Evolutionary conservation across 1,284 basidiomycete genomes (phyloP), one percentile per base, ranked within the genome.

Genomic region (Fomitopsis pinicola): DNA sequence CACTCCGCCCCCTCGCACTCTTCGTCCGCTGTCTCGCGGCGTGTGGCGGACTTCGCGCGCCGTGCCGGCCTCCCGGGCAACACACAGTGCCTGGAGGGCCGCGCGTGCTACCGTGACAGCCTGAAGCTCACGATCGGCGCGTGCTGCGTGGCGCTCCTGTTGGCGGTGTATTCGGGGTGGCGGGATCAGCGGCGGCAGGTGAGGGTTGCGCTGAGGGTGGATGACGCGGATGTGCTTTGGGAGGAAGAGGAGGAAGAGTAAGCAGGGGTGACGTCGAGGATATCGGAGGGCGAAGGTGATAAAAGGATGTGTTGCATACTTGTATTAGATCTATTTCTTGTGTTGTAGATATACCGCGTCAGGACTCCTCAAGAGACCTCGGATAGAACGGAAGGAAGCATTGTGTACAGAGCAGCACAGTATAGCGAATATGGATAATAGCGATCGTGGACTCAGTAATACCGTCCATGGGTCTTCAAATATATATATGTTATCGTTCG

Each of bases 61-160:
- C 58, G 66, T 10, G 72, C 68, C 3, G 74, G 67, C 26, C 53
- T 73, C 12, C 72, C 75, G 5, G 70, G 72, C 1, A 70, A 65
- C 36, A 75, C 73, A 42, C 80, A 82, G 64, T 87, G 85, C 67
- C 67, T 81, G 44, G 70, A 78, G 36, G 85, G 85, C 6, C 72
- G 78, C 30, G 69, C 74, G 42, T 87, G 85, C 67, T 87, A 87
- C 64, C 76, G 79, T 26, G 76, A 77, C 55, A 81, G 80, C 42
- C 69, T 87, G 30, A 77, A 82, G 65, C 64, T 85, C 58, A 86
- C 84, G 6, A 75, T 76, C 40, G 71, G 64, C 1, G 82, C 80
- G 19, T 84, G 82, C 63, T 71, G 77, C 55, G 35, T 80, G 2
- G 80, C 80, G 3, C 72, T 85, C n/a, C 71, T 71, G 15, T 72